phyloP scores from a whole-genome alignment of 148 eudicot species.

The Vaccinium darrowii region DNA sequence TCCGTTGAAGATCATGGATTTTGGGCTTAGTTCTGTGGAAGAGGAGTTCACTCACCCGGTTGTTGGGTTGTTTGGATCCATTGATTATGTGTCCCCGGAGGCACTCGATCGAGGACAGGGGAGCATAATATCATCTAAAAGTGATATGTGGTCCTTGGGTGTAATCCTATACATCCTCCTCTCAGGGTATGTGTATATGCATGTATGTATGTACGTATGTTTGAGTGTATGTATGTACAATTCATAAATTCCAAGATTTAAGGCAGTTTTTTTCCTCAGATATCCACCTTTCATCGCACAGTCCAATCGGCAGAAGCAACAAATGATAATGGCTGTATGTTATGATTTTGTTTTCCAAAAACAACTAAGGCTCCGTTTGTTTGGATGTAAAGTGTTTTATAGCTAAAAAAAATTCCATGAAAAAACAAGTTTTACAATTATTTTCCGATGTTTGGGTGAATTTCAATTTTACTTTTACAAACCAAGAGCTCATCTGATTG shows the following conservation, averaged over 20 bases:
- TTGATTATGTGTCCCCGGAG: constrained; percentile 59
- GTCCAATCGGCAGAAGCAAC: constrained; percentile 50
- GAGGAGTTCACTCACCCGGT: constrained; percentile 52
- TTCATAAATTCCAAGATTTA: background rate
- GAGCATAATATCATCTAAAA: constrained; percentile 24
- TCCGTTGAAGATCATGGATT: constrained; percentile 53
- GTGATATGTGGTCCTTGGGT: constrained; percentile 59
- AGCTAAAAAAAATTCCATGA: too few relatives aligned
- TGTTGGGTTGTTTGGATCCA: constrained; percentile 56
- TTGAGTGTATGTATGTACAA: background rate
- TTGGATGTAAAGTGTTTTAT: too few relatives aligned
- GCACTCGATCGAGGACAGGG: constrained; percentile 31
- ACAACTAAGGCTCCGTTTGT: background rate
- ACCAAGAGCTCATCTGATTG: too few relatives aligned
- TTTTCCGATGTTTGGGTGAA: too few relatives aligned
- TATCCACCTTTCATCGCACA: constrained; percentile 53
- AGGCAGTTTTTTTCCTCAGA: constrained; percentile 20
- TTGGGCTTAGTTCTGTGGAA: constrained; percentile 56
- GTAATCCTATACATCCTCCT: constrained; percentile 51
- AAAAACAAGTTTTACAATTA: too few relatives aligned
- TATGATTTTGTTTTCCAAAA: background rate
- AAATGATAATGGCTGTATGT: constrained; percentile 51
- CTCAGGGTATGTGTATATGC: constrained; percentile 38
- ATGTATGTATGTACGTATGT: background rate
- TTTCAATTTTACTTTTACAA: too few relatives aligned